A percentile compares a stretch with the other conserved stretches of the same genome.
phyloP scores from a whole-genome alignment of 2,329 filamentous ascomycete genomes.

The Xylaria sp. region DNA sequence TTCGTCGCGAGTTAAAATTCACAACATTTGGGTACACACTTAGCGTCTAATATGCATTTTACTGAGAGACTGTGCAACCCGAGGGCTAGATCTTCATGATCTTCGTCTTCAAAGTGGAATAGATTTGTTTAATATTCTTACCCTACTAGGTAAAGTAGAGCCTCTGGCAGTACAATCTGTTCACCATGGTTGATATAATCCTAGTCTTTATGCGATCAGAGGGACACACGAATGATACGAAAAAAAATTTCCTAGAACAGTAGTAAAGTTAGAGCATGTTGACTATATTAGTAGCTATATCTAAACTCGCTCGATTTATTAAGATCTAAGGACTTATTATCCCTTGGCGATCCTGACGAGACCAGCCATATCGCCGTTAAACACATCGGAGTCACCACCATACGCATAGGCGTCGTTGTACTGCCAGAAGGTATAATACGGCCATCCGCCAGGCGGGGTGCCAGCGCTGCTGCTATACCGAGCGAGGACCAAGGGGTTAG shows the following conservation, averaged over 20 bases:
- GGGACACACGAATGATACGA: not conserved
- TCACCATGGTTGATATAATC: too few species aligned
- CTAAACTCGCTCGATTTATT: not conserved
- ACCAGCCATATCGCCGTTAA: conserved; percentile 55
- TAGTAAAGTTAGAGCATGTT: not conserved
- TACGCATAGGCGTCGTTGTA: conserved; percentile 59
- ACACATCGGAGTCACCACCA: conserved; percentile 64
- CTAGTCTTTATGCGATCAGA: not conserved
- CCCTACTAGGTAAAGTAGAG: not conserved
- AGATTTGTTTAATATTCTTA: not conserved
- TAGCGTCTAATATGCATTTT: not conserved
- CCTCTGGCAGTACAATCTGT: not conserved
- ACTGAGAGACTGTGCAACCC: not conserved
- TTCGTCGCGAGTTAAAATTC: not conserved
- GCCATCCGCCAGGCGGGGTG: conserved; percentile 62
- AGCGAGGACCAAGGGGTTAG: conserved; percentile 61
- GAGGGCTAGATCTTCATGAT: too few species aligned
- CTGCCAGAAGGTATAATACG: conserved; percentile 66
- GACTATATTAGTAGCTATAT: not conserved
- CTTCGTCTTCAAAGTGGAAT: not conserved
- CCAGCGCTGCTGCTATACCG: conserved; percentile 55
- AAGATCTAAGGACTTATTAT: conserved; percentile 13
- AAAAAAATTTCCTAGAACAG: not conserved
- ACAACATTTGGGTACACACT: not conserved
- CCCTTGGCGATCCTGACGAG: conserved; percentile 42